Evolutionary conservation across 129 eudicot species (phyloP), one percentile per base, ranked within the genome.

Genomic region (Ambrosia trifida): DNA sequence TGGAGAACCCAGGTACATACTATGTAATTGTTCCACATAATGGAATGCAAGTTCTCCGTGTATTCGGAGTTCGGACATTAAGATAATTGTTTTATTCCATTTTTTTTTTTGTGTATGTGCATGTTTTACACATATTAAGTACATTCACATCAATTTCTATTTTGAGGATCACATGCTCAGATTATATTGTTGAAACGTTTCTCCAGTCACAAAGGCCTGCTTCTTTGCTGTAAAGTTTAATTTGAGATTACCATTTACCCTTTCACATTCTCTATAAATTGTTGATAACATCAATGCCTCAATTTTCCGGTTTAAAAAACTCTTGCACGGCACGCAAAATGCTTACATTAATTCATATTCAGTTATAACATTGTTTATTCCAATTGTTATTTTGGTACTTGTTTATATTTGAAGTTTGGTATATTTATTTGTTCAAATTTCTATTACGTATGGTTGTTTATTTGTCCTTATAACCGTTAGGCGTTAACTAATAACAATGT

Each of bases 1-100:
- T 94, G 98, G 98, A 84, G 93, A 85, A 87, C 81, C 66, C 98
- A 94, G 98, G 98, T 94, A n/a, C n/a, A n/a, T n/a, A 9, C 36
- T 46, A 11, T 50, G 71, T 73, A 19, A 62, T 32, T 62, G 20
- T 62, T 36, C 5, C 16, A 20, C 9, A 64, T 31, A 18, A 4
- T 32, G 19, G n/a, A n/a, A n/a, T n/a, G n/a, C n/a, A n/a, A n/a
- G n/a, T n/a, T n/a, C n/a, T n/a, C n/a, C n/a, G n/a, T n/a, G n/a
- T n/a, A n/a, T n/a, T n/a, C n/a, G n/a, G n/a, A n/a, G n/a, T n/a
- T n/a, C n/a, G n/a, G n/a, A n/a, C n/a, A n/a, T n/a, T n/a, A n/a
- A 35, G 47, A 32, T 33, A 14, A 32, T 24, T 24, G 28, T 24
- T 24, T 24, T 24, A 24, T 32, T 69, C n/a, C 7, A n/a, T 72